These are phyloP conservation scores for Cyphellophora europaea DNA, from an alignment of 2,329 filamentous ascomycete genomes.

Conservation along the genomic window DNA sequence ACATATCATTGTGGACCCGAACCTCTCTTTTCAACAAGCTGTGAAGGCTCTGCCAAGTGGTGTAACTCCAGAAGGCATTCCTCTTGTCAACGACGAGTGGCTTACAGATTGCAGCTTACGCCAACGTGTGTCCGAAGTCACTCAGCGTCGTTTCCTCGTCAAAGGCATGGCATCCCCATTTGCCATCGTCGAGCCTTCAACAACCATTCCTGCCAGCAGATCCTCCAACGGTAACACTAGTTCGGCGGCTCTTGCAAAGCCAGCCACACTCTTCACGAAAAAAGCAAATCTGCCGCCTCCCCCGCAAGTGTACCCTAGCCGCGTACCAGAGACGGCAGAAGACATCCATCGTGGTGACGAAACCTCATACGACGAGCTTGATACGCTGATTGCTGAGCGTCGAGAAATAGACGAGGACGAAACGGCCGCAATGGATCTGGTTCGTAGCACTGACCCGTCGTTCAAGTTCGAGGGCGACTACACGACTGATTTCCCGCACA, in stretches of 20 bases:
- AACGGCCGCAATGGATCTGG: not conserved
- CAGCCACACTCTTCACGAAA: too few relatives aligned
- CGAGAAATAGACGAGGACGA: slow-evolving; percentile 1
- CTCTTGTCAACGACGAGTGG: slow-evolving; percentile 55
- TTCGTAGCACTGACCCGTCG: not conserved
- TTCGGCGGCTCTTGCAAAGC: too few relatives aligned
- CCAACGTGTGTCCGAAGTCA: slow-evolving; percentile 47
- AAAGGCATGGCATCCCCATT: slow-evolving; percentile 6
- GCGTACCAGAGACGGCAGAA: too few relatives aligned
- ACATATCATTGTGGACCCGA: slow-evolving; percentile 61
- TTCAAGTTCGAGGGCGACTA: not conserved
- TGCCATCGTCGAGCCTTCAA: too few relatives aligned
- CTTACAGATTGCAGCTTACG: slow-evolving; percentile 59
- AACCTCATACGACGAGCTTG: too few relatives aligned
- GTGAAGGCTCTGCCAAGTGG: slow-evolving; percentile 5
- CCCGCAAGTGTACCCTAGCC: too few relatives aligned
- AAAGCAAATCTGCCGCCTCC: too few relatives aligned
- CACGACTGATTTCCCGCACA: not conserved
- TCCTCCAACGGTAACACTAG: too few relatives aligned
- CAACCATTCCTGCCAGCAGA: too few relatives aligned
- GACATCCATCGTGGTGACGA: too few relatives aligned
- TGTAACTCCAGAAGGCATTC: not conserved
- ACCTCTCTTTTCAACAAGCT: slow-evolving; percentile 11
- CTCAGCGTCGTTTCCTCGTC: slow-evolving; percentile 51
- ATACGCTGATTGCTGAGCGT: too few relatives aligned